phyloP scores from a whole-genome alignment of 371 early-diverging fungal genomes.

The Zychaea mexicana region DNA sequence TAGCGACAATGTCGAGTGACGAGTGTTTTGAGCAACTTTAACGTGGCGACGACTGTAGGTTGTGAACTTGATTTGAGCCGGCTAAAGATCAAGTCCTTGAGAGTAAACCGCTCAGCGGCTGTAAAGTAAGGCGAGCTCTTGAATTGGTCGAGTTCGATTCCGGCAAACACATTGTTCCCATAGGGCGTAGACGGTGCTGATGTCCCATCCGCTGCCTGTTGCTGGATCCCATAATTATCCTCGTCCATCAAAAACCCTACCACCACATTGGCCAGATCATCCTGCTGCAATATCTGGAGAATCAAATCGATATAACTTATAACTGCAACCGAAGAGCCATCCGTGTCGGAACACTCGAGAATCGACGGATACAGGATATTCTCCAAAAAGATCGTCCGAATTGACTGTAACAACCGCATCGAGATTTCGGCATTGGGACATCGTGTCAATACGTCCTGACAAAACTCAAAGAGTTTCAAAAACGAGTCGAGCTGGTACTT shows the following conservation, averaged over 20 bases:
- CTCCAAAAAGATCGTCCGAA: slow-evolving; percentile 80
- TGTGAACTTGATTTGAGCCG: slow-evolving; percentile 74
- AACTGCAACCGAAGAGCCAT: slow-evolving; percentile 89
- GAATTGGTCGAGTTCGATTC: slow-evolving; percentile 75
- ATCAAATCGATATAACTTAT: slow-evolving; percentile 89
- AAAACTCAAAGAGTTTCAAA: slow-evolving; percentile 76
- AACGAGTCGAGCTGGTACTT: slow-evolving; percentile 78
- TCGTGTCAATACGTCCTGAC: slow-evolving; percentile 81
- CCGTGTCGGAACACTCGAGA: slow-evolving; percentile 85
- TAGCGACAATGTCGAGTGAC: slow-evolving; percentile 79
- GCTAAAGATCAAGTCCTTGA: slow-evolving; percentile 78
- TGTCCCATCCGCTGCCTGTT: slow-evolving; percentile 12
- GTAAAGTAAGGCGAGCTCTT: slow-evolving; percentile 79
- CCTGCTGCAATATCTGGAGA: slow-evolving; percentile 74
- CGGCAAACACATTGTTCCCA: slow-evolving; percentile 25
- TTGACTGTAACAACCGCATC: slow-evolving; percentile 59
- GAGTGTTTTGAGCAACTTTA: slow-evolving; percentile 78
- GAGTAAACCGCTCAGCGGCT: slow-evolving; percentile 64
- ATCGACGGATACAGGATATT: slow-evolving; percentile 87
- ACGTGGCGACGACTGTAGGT: slow-evolving; percentile 79
- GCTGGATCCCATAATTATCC: not conserved
- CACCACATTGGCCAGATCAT: slow-evolving; percentile 72
- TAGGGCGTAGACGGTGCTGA: not conserved
- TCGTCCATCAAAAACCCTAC: slow-evolving; percentile 73
- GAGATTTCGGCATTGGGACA: slow-evolving; percentile 80